phyloP scores from a whole-genome alignment of 805 yeast genomes.

The Wickerhamomyces alni region DNA sequence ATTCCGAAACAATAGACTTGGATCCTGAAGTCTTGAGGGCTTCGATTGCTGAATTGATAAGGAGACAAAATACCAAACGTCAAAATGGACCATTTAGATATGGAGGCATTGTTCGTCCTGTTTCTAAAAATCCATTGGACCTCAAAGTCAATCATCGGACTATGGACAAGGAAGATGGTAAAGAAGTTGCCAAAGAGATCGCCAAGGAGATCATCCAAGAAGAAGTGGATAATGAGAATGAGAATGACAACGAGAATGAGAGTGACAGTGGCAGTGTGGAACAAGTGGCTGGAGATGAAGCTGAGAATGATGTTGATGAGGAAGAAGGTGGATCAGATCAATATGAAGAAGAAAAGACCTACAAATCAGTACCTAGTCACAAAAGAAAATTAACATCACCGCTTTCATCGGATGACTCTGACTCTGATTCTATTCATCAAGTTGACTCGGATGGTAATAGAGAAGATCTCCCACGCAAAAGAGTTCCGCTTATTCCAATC shows the following conservation, averaged over 20 bases:
- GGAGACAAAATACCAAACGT: neutral
- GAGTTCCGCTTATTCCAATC: too few species aligned
- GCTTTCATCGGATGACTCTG: too few species aligned
- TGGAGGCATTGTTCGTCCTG: constrained; percentile 5
- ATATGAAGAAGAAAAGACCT: too few species aligned
- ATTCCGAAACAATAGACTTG: constrained; percentile 1
- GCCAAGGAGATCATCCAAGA: neutral
- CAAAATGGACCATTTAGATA: neutral
- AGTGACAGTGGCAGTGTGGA: too few species aligned
- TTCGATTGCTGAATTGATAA: constrained; percentile 6
- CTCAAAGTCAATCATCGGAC: neutral
- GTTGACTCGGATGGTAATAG: too few species aligned
- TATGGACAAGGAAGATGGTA: neutral
- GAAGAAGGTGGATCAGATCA: too few species aligned
- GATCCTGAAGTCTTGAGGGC: constrained; percentile 2
- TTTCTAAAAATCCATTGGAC: constrained; percentile 1
- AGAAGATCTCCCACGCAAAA: neutral
- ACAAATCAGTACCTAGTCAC: too few species aligned
- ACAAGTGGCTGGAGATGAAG: too few species aligned
- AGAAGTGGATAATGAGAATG: neutral
- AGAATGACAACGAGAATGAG: too few species aligned
- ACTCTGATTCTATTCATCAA: too few species aligned
- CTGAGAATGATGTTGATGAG: too few species aligned
- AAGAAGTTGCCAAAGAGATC: neutral
- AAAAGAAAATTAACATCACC: too few species aligned